Evolutionary conservation across 345 rosid species (phyloP).

Genomic region (Citrus reticulata): DNA sequence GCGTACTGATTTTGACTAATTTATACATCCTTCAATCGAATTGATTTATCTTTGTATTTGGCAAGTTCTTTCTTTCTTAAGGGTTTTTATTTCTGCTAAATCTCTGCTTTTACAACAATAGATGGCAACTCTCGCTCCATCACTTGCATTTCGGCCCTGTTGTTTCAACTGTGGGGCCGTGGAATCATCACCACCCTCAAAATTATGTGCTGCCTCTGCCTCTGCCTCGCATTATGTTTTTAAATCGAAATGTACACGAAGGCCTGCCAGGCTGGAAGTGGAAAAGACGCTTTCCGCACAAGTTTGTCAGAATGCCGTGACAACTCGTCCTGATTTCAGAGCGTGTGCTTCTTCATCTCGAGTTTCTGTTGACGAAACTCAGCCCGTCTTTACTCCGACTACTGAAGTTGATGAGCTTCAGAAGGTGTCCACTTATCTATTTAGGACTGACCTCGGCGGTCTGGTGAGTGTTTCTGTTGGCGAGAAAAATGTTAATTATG

Average conservation of each 20-base stretch:
- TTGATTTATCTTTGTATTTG: neutral
- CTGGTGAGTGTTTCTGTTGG: slow-evolving; percentile 59
- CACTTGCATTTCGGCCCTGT: slow-evolving; percentile 28
- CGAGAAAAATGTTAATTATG: slow-evolving; percentile 48
- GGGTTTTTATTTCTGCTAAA: no score
- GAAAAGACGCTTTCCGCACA: slow-evolving; percentile 26
- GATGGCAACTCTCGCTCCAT: slow-evolving; percentile 54
- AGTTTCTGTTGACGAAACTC: slow-evolving; percentile 43
- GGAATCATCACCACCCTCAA: slow-evolving; percentile 20
- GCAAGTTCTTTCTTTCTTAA: no score
- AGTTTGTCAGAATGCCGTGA: slow-evolving; percentile 13
- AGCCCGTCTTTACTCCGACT: slow-evolving; percentile 25
- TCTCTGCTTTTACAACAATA: slow-evolving; percentile 4
- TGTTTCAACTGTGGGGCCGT: slow-evolving; percentile 30
- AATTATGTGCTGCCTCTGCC: slow-evolving; percentile 23
- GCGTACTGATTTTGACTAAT: no score
- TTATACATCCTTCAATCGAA: no score
- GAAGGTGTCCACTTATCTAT: slow-evolving; percentile 49
- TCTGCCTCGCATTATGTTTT: slow-evolving; percentile 18
- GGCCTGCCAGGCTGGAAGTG: slow-evolving; percentile 20
- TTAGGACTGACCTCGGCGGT: slow-evolving; percentile 71
- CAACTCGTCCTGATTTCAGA: slow-evolving; percentile 26
- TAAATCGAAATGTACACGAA: slow-evolving; percentile 16
- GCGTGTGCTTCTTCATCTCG: slow-evolving; percentile 43
- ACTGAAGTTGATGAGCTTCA: slow-evolving; percentile 33